Evolutionary conservation across 140 eudicot genomes (phyloP).

Genomic region (Cichorium intybus): DNA sequence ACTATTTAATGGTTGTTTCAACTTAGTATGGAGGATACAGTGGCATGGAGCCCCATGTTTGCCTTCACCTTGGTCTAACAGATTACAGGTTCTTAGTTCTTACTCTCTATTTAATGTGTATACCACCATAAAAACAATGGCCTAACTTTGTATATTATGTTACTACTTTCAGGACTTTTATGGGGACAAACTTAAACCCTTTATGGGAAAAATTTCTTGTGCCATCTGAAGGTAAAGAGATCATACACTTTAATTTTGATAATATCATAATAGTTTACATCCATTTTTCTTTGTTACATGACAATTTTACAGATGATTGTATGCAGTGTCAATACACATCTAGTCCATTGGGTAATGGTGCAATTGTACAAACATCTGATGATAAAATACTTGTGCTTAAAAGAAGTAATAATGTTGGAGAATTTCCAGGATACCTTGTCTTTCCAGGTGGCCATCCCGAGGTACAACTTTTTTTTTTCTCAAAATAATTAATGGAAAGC

Average conservation of each 20-base stretch:
- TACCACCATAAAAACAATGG: not conserved
- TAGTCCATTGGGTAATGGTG: constrained; percentile 93
- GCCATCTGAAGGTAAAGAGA: constrained; percentile 71
- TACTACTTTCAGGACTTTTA: constrained; percentile 69
- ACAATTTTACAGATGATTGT: constrained; percentile 52
- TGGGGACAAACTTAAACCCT: constrained; percentile 94
- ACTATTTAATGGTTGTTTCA: constrained; percentile 9
- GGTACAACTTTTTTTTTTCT: constrained; percentile 34
- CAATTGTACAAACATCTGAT: constrained; percentile 80
- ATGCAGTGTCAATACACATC: constrained; percentile 80
- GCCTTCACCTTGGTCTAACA: constrained; percentile 92
- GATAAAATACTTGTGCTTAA: constrained; percentile 67
- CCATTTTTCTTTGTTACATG: not conserved
- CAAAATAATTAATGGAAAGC: not conserved
- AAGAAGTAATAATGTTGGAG: constrained; percentile 95
- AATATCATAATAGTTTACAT: not conserved
- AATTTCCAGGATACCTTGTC: constrained; percentile 90
- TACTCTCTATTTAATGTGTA: not conserved
- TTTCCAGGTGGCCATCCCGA: constrained; percentile 99
- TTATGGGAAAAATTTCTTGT: constrained; percentile 77
- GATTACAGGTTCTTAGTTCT: constrained; percentile 73
- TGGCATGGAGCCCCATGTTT: constrained; percentile 27
- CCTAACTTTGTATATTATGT: constrained; percentile 1
- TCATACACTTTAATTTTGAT: no score
- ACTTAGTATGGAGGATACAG: constrained; percentile 75